Evolutionary conservation across 441 rosid species (phyloP), one percentile per base, ranked within the genome.

Genomic region (Aleurites moluccanus): DNA sequence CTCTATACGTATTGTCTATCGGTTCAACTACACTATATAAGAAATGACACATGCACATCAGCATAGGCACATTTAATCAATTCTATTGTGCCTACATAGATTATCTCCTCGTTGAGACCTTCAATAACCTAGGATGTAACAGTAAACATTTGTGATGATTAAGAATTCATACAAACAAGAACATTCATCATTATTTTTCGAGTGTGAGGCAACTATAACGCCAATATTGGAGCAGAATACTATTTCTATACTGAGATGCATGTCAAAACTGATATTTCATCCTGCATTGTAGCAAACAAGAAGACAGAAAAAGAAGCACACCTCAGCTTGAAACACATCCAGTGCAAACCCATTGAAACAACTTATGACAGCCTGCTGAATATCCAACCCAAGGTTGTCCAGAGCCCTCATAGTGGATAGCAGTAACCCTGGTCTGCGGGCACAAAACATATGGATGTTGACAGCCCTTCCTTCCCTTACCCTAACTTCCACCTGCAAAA

Each of bases 361-460:
- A 74, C 92, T 88, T 71, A 86, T 86, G 66, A 88, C 92, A 70
- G 92, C 92, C 78, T 87, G 90, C 75, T 84, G 92, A 77, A 88
- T 84, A 78, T 88, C 92, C 50, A 88, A 78, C 9, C 92, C 90
- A 30, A 88, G 87, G 84, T 78, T 83, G 77, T 87, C 92, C 74
- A 88, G 78, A 44, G 89, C 89, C 78, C 86, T 82, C 87, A 87
- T 84, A 2, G 88, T 83, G 28, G 92, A 87, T 27, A 87, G 83
- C 81, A 88, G 40, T 25, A 88, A 85, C 10, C 90, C 90, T 15
- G 90, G 89, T 78, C 81, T 85, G 49, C 88, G 85, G 27, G 83
- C 82, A 69, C 88, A 88, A 65, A 88, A 85, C 92, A 91, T 91
- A 80, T 91, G 93, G 64, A 91, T 91, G 82, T 89, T 89, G 63